phyloP scores from a whole-genome alignment of 2,329 filamentous ascomycete species.

The Trichoderma koningii region DNA sequence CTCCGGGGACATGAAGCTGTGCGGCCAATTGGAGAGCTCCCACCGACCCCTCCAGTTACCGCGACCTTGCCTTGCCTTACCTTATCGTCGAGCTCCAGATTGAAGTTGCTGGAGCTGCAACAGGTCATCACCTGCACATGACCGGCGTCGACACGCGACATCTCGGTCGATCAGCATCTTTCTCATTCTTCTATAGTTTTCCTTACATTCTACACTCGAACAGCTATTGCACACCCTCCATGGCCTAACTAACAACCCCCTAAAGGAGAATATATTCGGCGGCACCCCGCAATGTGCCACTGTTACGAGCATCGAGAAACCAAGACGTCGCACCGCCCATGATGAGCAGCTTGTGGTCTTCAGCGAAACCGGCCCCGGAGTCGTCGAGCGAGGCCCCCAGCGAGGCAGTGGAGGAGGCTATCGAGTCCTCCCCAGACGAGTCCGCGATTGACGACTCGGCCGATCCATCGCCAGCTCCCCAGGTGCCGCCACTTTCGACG shows the following conservation, averaged over 20 bases:
- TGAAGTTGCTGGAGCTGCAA: conserved; percentile 10
- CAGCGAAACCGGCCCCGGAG: conserved; percentile 42
- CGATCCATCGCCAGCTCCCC: conserved; percentile 40
- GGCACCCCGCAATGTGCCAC: conserved; percentile 29
- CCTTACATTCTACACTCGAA: background rate
- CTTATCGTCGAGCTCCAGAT: conserved; percentile 10
- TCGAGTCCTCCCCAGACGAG: conserved; percentile 34
- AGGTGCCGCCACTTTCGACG: conserved; percentile 34
- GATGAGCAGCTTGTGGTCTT: conserved; percentile 51
- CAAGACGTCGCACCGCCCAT: conserved; percentile 31
- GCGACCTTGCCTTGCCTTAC: background rate
- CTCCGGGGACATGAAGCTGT: background rate
- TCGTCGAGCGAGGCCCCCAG: conserved; percentile 44
- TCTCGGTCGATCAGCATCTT: background rate
- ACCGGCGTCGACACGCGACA: conserved; percentile 8
- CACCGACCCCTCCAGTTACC: conserved; percentile 16
- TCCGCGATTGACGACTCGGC: conserved; percentile 42
- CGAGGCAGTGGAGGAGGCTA: conserved; percentile 41
- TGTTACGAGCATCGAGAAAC: conserved; percentile 26
- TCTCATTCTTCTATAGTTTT: background rate
- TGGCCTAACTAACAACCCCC: conserved; percentile 8
- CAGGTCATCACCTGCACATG: conserved; percentile 17
- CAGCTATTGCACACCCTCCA: background rate
- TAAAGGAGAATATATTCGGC: conserved; percentile 15
- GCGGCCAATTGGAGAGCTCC: conserved; percentile 22